Percentiles rank a stretch among this genome's conserved stretches.
Evolutionary conservation across 192 early-diverging fungal species (phyloP).

Genomic region (Backusella morwellensis): DNA sequence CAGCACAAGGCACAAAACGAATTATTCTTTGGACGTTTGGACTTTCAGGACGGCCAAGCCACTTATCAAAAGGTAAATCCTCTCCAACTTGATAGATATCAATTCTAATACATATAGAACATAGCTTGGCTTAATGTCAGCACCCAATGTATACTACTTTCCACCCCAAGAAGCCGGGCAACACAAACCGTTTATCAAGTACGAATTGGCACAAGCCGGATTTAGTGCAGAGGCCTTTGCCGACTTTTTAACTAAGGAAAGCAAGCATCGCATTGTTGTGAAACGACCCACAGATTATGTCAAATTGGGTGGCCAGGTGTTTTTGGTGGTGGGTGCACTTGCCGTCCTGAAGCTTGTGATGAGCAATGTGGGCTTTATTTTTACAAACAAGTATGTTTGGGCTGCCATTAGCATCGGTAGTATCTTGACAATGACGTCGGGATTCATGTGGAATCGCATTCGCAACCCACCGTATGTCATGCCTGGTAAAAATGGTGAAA

Average conservation of each 20-base stretch:
- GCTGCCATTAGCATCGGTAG: conserved; percentile 43
- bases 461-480: conserved; percentile 65
- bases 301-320: conserved; percentile 32
- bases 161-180: conserved; percentile 54
- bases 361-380: conserved; percentile 36
- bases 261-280: conserved; percentile 33
- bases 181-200: conserved; percentile 46
- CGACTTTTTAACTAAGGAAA: conserved; percentile 43
- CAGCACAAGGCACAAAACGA: conserved; percentile 30
- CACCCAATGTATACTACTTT: conserved; percentile 68
- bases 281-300: conserved; percentile 61
- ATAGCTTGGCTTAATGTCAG: conserved; percentile 52
- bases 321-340: conserved; percentile 30
- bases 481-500: conserved; percentile 44
- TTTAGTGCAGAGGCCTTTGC: conserved; percentile 64
- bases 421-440: conserved; percentile 69
- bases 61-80: conserved; percentile 59
- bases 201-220: conserved; percentile 61
- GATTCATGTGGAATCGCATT: conserved; percentile 86
- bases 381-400: conserved; percentile 58
- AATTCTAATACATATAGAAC: background rate
- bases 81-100: background rate
- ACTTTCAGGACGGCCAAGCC: conserved; percentile 61
- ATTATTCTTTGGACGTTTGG: conserved; percentile 62
- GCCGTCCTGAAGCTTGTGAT: conserved; percentile 38